A percentile compares a stretch with the other conserved stretches of the same genome.
phyloP scores from a whole-genome alignment of 2,329 filamentous ascomycete genomes.

The Coniella vitis region DNA sequence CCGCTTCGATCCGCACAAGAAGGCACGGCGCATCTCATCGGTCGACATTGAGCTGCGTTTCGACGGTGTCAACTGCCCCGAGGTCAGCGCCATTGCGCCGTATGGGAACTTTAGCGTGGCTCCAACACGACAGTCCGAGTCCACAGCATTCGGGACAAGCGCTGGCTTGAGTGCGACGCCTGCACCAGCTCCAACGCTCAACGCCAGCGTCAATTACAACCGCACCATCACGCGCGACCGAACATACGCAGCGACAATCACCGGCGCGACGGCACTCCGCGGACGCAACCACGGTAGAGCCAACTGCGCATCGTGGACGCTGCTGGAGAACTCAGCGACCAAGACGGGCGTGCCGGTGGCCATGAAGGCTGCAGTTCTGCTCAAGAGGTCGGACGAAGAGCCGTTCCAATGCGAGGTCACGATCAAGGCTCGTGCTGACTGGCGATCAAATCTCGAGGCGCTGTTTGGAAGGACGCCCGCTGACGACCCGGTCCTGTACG shows the following conservation, averaged over 20 bases:
- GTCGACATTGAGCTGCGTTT: slow-evolving; percentile 21
- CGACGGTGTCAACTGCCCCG: background rate
- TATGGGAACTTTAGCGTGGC: slow-evolving; percentile 1
- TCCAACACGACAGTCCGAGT: background rate
- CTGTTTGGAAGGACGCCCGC: slow-evolving; percentile 21
- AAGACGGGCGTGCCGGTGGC: slow-evolving; percentile 20
- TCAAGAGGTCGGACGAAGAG: slow-evolving; percentile 21
- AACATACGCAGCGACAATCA: slow-evolving; percentile 16
- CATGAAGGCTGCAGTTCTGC: slow-evolving; percentile 20
- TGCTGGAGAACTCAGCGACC: slow-evolving; percentile 21
- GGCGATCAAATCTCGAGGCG: slow-evolving; percentile 12
- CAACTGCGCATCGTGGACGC: slow-evolving; percentile 21
- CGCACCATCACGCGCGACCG: slow-evolving; percentile 17
- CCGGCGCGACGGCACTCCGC: slow-evolving; percentile 19
- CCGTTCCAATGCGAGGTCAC: slow-evolving; percentile 24
- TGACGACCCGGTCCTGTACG: slow-evolving; percentile 18
- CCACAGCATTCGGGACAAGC: background rate
- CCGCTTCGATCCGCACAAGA: slow-evolving; percentile 21
- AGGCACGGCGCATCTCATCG: slow-evolving; percentile 19
- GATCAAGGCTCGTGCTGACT: slow-evolving; percentile 23
- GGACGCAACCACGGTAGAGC: slow-evolving; percentile 15
- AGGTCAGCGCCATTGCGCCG: slow-evolving; percentile 2
- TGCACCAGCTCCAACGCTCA: background rate
- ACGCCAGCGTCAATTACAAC: background rate
- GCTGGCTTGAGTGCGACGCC: background rate